Conservation (phyloP, 2,329 filamentous ascomycete genomes). For the Westerdykella aurantiaca region DNA sequence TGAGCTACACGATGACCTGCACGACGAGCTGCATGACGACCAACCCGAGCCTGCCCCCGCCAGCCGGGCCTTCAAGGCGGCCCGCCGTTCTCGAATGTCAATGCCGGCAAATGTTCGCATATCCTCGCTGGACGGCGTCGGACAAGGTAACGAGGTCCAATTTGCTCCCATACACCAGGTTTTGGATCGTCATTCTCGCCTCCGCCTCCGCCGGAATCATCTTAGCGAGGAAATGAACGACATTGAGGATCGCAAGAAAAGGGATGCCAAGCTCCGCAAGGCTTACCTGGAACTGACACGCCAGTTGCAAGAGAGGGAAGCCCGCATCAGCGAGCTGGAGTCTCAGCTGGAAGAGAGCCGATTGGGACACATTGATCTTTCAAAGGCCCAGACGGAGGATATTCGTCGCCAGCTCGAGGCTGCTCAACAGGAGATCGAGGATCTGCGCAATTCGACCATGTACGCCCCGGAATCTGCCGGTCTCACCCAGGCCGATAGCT, state of each 20-base stretch:
- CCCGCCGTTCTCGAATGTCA: constrained; percentile 29
- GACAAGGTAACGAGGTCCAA: constrained; percentile 23
- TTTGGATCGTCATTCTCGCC: constrained; percentile 29
- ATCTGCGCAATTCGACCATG: constrained; percentile 26
- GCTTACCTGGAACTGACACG: constrained; percentile 33
- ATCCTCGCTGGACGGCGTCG: constrained; percentile 21
- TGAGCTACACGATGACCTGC: constrained; percentile 10
- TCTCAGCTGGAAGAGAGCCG: constrained; percentile 33
- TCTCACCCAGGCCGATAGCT: background rate
- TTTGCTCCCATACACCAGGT: constrained; percentile 32
- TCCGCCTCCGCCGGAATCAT: constrained; percentile 38
- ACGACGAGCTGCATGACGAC: constrained; percentile 11
- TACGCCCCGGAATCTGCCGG: constrained; percentile 23
- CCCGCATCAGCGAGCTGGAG: constrained; percentile 16
- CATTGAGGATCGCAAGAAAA: constrained; percentile 34
- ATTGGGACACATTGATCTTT: constrained; percentile 35
- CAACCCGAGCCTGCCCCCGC: constrained; percentile 13
- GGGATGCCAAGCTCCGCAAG: constrained; percentile 27
- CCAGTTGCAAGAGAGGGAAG: constrained; percentile 35
- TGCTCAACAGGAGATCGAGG: constrained; percentile 29
- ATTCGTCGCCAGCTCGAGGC: constrained; percentile 30
- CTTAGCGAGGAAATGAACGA: constrained; percentile 39
- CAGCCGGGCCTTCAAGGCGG: constrained; percentile 20
- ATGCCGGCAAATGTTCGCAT: constrained; percentile 32
- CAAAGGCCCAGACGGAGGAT: constrained; percentile 30